Evolutionary conservation across 2,329 filamentous ascomycete genomes (phyloP).

Genomic region (Colletotrichum neosansevieriae): DNA sequence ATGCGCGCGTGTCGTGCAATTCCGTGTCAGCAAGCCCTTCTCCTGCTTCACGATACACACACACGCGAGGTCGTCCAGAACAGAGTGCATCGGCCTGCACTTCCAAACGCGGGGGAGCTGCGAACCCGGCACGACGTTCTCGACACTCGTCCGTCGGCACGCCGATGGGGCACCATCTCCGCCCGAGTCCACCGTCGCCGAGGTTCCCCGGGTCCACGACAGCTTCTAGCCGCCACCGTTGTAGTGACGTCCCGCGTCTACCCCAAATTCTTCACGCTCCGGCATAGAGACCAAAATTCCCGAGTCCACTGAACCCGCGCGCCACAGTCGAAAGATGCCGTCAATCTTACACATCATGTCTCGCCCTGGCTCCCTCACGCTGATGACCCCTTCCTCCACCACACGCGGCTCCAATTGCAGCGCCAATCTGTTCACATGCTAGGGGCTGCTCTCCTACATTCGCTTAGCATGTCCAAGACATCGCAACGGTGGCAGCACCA

Average conservation of each 20-base stretch:
- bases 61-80: neutral
- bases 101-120: no score
- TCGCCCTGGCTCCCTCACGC: constrained; percentile 3
- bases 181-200: constrained; percentile 13
- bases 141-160: neutral
- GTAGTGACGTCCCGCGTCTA: neutral
- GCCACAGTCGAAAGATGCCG: constrained; percentile 17
- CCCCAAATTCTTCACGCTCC: neutral
- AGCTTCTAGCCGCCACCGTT: constrained; percentile 5
- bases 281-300: neutral
- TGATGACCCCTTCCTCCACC: neutral
- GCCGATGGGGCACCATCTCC: constrained; percentile 9
- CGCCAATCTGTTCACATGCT: constrained; percentile 27
- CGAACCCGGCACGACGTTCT: neutral
- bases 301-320: constrained; percentile 1
- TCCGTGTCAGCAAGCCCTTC: constrained; percentile 1
- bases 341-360: constrained; percentile 21
- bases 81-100: neutral
- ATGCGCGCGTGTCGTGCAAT: neutral
- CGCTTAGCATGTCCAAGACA: constrained; percentile 14
- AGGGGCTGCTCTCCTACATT: neutral
- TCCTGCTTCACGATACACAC: neutral
- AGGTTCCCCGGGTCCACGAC: constrained; percentile 11
- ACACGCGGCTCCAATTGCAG: constrained; percentile 1
- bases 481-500: neutral